Conservation (phyloP, 2,329 filamentous ascomycete genomes). For the Paecilomyces niveus region DNA sequence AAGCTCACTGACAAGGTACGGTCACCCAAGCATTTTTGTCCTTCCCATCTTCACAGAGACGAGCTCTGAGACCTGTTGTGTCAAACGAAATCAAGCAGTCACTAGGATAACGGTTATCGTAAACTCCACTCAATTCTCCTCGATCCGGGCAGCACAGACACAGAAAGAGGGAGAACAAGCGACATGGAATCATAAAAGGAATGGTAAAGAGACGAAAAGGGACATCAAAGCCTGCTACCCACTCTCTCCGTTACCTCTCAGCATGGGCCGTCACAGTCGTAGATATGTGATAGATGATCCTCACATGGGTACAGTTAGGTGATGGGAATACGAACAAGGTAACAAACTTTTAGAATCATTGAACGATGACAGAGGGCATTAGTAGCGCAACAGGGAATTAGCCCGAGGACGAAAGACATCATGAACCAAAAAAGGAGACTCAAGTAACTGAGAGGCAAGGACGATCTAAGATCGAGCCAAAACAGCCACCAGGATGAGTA, state of each 20-base stretch:
- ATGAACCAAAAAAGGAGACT: slow-evolving; percentile 18
- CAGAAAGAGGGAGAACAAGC: slow-evolving; percentile 9
- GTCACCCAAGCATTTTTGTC: background rate
- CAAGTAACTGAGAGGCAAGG: slow-evolving; percentile 9
- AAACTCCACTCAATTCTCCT: slow-evolving; percentile 19
- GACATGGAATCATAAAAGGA: slow-evolving; percentile 7
- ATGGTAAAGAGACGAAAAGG: slow-evolving; percentile 8
- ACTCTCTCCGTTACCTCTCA: slow-evolving; percentile 12
- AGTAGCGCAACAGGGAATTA: slow-evolving; percentile 23
- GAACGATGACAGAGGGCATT: slow-evolving; percentile 26
- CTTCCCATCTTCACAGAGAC: slow-evolving; percentile 11
- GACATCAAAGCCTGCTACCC: slow-evolving; percentile 14
- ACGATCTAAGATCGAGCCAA: slow-evolving; percentile 12
- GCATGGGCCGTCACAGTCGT: slow-evolving; percentile 27
- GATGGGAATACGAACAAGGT: slow-evolving; percentile 7
- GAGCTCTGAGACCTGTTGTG: slow-evolving; percentile 12
- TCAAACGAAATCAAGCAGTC: slow-evolving; percentile 17
- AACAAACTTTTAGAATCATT: slow-evolving; percentile 32
- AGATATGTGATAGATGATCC: slow-evolving; percentile 24
- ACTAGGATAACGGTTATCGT: slow-evolving; percentile 15
- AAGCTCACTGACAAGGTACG: too few species aligned
- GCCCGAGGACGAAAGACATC: slow-evolving; percentile 19
- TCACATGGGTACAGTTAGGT: slow-evolving; percentile 25
- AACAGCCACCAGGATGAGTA: slow-evolving; percentile 19
- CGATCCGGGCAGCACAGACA: slow-evolving; percentile 16